These are phyloP conservation scores for Vanilla planifolia DNA, from an alignment of 106 monocot species.

Conservation along the genomic window DNA sequence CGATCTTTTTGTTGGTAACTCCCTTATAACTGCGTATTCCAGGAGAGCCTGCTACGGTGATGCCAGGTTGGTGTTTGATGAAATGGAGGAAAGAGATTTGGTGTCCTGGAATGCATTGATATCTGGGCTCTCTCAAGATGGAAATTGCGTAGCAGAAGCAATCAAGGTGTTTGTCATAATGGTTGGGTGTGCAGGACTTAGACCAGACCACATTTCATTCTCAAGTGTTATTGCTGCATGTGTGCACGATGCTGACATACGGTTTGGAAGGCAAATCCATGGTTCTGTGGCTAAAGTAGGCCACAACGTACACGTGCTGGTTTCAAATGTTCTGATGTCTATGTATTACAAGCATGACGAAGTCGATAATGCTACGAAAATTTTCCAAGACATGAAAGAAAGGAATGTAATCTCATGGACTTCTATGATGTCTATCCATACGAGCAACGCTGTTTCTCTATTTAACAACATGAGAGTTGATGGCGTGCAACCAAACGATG, in stretches of 20 bases:
- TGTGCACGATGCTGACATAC: conserved; percentile 17
- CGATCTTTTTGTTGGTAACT: conserved; percentile 56
- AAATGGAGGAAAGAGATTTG: conserved; percentile 50
- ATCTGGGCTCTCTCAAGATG: conserved; percentile 59
- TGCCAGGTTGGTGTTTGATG: conserved; percentile 59
- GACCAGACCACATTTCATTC: conserved; percentile 53
- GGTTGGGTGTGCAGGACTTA: conserved; percentile 28
- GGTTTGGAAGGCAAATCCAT: conserved; percentile 58
- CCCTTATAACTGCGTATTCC: conserved; percentile 61
- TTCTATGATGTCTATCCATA: conserved; percentile 66
- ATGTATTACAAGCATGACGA: conserved; percentile 61
- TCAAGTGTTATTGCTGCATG: conserved; percentile 59
- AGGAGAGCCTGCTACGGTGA: conserved; percentile 18
- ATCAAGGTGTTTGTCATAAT: conserved; percentile 38
- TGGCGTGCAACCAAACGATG: conserved; percentile 59
- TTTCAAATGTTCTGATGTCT: conserved; percentile 77
- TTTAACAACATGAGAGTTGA: conserved; percentile 59
- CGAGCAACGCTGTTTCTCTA: conserved; percentile 25
- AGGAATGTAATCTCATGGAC: conserved; percentile 86
- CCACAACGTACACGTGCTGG: conserved; percentile 20
- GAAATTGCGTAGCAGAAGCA: conserved; percentile 31
- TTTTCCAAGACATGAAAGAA: conserved; percentile 38
- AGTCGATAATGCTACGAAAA: conserved; percentile 13
- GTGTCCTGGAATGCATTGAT: conserved; percentile 91
- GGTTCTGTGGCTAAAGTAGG: conserved; percentile 36